Evolutionary conservation across 768 basidiomycete genomes (phyloP), one percentile per base, ranked within the genome.

Genomic region (Grammothele lineata): DNA sequence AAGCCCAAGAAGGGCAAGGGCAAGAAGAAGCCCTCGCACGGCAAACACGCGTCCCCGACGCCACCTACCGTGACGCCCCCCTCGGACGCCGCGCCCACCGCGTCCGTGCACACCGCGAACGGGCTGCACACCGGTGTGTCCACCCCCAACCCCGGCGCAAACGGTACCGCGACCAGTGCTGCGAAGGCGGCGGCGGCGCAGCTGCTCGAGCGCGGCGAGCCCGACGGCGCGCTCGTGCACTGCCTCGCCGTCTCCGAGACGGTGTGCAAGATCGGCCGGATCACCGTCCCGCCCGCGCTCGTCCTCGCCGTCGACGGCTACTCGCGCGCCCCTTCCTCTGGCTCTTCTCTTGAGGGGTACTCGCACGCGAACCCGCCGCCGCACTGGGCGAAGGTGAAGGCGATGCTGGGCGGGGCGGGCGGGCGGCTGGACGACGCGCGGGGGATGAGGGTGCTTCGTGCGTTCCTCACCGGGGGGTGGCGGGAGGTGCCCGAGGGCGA

Each of bases 221-320:
- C 68, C 0, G 83, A 85, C 51, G 83, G 80, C 35, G 74, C 75
- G 1, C 66, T 67, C 25, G 61, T 85, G 5, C 77, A 89, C 61
- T 84, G 85, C 49, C 59, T 88, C 50, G 70, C 75, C 40, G 66
- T 90, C 46, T 80, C 80, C 22, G 79, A 77, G 43, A 47, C 77
- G 19, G 86, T 83, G 58, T 87, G 80, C 73, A 90, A 89, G 61
- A 58, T 74, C 19, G 81, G 80, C 0, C 75, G 86, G 1, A 82
- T 89, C 50, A 88, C 85, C 17, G 73, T 87, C 44, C 87, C 87
- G 2, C 87, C 87, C 11, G 70, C 72, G 3, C 48, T 90, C 50
- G 75, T 76, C 10, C 62, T 87, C 26, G 83, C 79, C 1, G 54
- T 68, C 1, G 80, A 83, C 48, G 87, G 87, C 0, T 79, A 83